These are phyloP conservation scores for Xylaria hypoxylon DNA, from an alignment of 2,329 filamentous ascomycete species.

Conservation along the genomic window DNA sequence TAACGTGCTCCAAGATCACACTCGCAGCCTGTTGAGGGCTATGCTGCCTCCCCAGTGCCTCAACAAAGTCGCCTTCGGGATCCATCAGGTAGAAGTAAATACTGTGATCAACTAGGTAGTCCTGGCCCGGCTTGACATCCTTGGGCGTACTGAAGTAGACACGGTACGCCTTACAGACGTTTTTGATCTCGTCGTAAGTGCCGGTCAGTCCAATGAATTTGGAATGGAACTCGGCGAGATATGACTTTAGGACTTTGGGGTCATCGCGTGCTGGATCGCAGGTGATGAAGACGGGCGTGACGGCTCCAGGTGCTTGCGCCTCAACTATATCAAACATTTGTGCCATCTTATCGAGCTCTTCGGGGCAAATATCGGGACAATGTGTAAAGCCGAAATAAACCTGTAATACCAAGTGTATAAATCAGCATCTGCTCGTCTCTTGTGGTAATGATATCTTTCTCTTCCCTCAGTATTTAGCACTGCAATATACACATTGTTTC, in stretches of 20 bases:
- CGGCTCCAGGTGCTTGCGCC: constrained; percentile 60
- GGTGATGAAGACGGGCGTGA: constrained; percentile 90
- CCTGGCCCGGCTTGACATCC: constrained; percentile 89
- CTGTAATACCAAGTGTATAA: constrained; percentile 57
- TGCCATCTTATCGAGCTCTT: constrained; percentile 99
- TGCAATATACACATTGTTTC: background rate
- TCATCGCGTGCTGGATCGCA: constrained; percentile 95
- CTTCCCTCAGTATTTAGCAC: background rate
- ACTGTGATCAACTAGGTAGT: constrained; percentile 98
- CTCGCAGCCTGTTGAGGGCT: constrained; percentile 86
- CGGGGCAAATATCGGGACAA: constrained; percentile 98
- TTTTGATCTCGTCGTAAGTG: constrained; percentile 92
- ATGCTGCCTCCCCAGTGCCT: constrained; percentile 94
- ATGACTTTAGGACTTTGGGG: constrained; percentile 83
- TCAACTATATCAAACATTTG: constrained; percentile 84
- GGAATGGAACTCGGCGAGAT: constrained; percentile 91
- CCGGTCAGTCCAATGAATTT: constrained; percentile 90
- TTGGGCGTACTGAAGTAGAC: constrained; percentile 97
- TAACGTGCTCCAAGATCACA: constrained; percentile 87
- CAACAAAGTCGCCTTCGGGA: constrained; percentile 96
- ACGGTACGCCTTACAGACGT: constrained; percentile 92
- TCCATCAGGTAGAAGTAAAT: constrained; percentile 99
- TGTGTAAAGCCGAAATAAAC: constrained; percentile 99
- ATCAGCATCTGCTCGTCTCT: constrained; percentile 6
- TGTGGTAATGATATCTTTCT: background rate